Conservation (phyloP, 1,284 basidiomycete genomes). For the Boletellus deceptivus region DNA sequence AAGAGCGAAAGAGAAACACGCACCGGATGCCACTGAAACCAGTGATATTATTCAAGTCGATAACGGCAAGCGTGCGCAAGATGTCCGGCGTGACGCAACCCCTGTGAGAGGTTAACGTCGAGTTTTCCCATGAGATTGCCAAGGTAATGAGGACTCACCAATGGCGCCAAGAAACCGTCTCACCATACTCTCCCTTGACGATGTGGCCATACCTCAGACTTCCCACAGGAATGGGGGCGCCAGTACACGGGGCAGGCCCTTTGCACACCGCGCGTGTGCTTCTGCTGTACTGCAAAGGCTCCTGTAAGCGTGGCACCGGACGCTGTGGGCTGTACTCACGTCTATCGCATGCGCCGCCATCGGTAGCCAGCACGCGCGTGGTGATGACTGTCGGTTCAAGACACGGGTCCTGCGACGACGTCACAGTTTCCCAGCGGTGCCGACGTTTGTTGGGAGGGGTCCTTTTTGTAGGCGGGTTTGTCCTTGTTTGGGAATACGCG, state of each 20-base stretch:
- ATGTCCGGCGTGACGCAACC: constrained; percentile 66
- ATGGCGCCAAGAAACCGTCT: constrained; percentile 69
- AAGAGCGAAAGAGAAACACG: not conserved
- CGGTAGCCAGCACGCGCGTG: not conserved
- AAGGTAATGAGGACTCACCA: constrained; percentile 46
- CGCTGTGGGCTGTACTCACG: constrained; percentile 30
- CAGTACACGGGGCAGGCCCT: constrained; percentile 58
- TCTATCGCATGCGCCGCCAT: constrained; percentile 42
- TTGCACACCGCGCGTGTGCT: constrained; percentile 66
- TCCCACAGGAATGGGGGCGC: constrained; percentile 50
- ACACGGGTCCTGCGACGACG: not conserved
- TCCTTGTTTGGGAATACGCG: constrained; percentile 27
- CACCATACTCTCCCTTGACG: constrained; percentile 46
- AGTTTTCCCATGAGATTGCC: constrained; percentile 12
- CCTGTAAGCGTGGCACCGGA: constrained; percentile 6
- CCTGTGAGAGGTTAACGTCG: constrained; percentile 39
- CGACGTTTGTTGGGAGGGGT: not conserved
- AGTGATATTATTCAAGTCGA: constrained; percentile 41
- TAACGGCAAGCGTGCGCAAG: constrained; percentile 46
- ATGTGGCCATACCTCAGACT: constrained; percentile 62
- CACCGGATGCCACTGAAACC: constrained; percentile 57
- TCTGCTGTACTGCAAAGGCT: constrained; percentile 60
- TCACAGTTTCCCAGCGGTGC: not conserved
- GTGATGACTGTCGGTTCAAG: not conserved
- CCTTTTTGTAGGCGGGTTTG: constrained; percentile 13